Evolutionary conservation across 1,284 basidiomycete species (phyloP), one percentile per base, ranked within the genome.

Genomic region (Kalmanozyma brasiliensis): DNA sequence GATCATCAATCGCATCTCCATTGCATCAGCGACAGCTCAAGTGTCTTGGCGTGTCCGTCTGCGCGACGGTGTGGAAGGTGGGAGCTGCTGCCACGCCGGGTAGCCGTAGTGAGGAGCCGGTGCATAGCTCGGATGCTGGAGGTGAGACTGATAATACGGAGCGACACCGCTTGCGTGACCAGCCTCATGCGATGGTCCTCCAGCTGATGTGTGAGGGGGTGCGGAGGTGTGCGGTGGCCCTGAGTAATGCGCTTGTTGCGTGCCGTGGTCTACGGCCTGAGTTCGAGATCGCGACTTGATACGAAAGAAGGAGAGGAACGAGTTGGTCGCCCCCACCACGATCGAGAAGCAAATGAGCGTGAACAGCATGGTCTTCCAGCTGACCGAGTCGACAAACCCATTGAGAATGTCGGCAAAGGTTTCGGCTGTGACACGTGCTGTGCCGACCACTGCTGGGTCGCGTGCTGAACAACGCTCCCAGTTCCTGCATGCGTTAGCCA

Each of bases 381-480:
- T 94, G 81, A 98, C 94, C 38, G 91, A 90, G 80, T 98, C 95
- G 26, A 98, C 91, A 81, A 98, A 98, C 8, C 92, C 89, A 82
- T 98, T 96, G 74, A 97, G 89, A 34, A 97, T 91, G 76, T 96
- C 94, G 44, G 93, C 95, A 82, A 98, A 90, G 44, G 95, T 89
- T 85, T 98, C 93, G 49, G 95, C 94, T 41, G 91, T 90, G 72
- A 98, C 91, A 69, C 88, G 89, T 52, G 93, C 91, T 46, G 92
- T 90, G 1, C 93, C 93, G 20, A 96, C 88, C 33, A 90, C 89
- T 23, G 89, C 89, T 40, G 93, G 93, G 84, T 97, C 93, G 53
- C 92, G 90, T 82, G 90, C 89, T 91, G 97, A 96, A 82, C 95
- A 98, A n/a, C 88, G 88, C 78, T 94, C 91, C 95, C 95, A 98